phyloP scores from a whole-genome alignment of 176 grass and related monocot species.

The Bothriochloa decipiens region DNA sequence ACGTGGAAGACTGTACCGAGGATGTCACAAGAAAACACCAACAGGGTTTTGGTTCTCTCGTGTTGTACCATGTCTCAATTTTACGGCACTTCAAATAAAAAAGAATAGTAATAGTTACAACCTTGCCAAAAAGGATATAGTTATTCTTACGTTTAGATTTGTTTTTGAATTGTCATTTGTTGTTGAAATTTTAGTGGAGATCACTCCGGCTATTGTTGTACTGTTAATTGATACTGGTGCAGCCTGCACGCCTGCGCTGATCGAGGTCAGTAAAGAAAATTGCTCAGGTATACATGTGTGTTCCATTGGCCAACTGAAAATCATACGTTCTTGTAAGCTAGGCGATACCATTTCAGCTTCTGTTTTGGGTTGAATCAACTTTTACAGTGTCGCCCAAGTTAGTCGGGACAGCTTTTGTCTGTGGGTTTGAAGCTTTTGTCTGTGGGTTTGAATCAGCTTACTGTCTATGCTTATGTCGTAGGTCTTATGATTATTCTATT shows the following conservation, averaged over 20 bases:
- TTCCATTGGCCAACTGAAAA: not conserved
- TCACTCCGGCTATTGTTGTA: not conserved
- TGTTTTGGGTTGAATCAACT: not conserved
- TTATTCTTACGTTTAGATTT: not conserved
- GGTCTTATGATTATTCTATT: too few relatives aligned
- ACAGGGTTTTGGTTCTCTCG: conserved; percentile 46
- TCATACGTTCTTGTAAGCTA: not conserved
- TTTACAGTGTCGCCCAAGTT: too few relatives aligned
- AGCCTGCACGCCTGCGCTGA: not conserved
- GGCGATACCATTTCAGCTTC: not conserved
- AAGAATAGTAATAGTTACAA: not conserved
- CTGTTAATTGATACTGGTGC: not conserved
- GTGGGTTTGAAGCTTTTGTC: too few relatives aligned
- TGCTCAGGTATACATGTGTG: not conserved
- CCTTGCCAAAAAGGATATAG: conserved; percentile 35
- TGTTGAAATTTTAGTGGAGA: conserved; percentile 17
- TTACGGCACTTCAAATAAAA: not conserved
- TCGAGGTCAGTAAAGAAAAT: not conserved
- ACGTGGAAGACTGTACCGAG: not conserved
- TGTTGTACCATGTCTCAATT: conserved; percentile 53
- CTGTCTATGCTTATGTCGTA: too few relatives aligned
- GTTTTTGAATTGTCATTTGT: not conserved
- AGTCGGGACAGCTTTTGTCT: too few relatives aligned
- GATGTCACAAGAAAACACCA: conserved; percentile 24
- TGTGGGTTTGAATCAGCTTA: too few relatives aligned